Evolutionary conservation across 345 rosid species (phyloP).

Genomic region (Populus tremula): DNA sequence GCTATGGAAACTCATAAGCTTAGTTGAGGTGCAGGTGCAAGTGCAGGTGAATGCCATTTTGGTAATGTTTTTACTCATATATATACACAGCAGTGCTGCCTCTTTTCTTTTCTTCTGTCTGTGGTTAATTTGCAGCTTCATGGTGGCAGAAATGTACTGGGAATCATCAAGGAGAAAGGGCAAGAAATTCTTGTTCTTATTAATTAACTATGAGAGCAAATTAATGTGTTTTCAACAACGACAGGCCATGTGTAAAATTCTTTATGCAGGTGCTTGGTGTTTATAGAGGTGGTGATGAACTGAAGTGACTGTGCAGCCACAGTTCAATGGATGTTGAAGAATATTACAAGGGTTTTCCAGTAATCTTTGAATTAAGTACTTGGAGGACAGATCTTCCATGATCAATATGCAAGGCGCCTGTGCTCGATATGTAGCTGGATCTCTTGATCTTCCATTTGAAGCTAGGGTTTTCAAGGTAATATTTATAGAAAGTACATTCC

Average conservation of each 20-base stretch:
- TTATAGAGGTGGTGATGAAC: neutral
- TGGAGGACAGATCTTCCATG: neutral
- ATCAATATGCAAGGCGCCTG: neutral
- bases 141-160: neutral
- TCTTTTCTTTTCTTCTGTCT: neutral
- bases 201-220: neutral
- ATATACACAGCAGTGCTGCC: too few relatives aligned
- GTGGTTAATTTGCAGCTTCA: neutral
- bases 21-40: conserved; percentile 43
- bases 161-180: neutral
- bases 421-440: neutral
- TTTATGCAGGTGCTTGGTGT: neutral
- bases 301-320: neutral
- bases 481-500: neutral
- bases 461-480: neutral
- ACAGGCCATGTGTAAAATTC: neutral
- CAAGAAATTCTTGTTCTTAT: neutral
- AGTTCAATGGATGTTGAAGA: neutral
- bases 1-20: neutral
- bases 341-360: neutral
- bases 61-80: neutral
- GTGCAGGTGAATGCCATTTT: conserved; percentile 55
- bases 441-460: neutral
- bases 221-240: neutral
- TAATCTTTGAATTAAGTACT: neutral